Evolutionary conservation across 768 basidiomycete genomes (phyloP).

Genomic region (Amanita phalloides): DNA sequence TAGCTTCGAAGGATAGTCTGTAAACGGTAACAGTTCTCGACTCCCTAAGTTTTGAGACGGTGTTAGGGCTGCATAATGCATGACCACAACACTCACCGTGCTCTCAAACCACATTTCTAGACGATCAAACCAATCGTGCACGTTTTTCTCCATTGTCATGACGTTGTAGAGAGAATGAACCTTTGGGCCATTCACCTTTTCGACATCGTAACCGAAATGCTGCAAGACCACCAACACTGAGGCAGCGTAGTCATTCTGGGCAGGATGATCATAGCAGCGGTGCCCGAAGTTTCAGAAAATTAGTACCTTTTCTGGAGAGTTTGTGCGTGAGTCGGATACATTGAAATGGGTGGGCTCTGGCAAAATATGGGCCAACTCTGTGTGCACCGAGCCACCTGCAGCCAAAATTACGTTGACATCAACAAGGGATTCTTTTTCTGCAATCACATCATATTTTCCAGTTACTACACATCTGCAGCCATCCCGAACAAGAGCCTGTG

Average conservation of each 20-base stretch:
- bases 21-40: not conserved
- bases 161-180: conserved; percentile 6
- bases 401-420: not conserved
- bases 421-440: not conserved
- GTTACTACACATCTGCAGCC: conserved; percentile 7
- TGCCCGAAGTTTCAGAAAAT: not conserved
- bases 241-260: conserved; percentile 6
- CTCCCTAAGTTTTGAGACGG: not conserved
- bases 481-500: conserved; percentile 8
- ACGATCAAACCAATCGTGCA: not conserved
- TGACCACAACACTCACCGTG: not conserved
- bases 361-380: conserved; percentile 7
- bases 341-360: conserved; percentile 7
- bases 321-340: not conserved
- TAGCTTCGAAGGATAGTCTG: not conserved
- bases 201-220: conserved; percentile 8
- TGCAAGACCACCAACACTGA: conserved; percentile 7
- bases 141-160: not conserved
- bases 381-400: not conserved
- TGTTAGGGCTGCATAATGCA: not conserved
- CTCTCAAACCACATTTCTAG: not conserved
- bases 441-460: conserved; percentile 4
- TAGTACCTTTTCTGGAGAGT: not conserved
- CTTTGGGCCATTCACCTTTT: conserved; percentile 4
- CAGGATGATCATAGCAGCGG: not conserved